These are phyloP conservation scores for Pulveroboletus sp. DNA, from an alignment of 768 basidiomycete species.

Conservation along the genomic window DNA sequence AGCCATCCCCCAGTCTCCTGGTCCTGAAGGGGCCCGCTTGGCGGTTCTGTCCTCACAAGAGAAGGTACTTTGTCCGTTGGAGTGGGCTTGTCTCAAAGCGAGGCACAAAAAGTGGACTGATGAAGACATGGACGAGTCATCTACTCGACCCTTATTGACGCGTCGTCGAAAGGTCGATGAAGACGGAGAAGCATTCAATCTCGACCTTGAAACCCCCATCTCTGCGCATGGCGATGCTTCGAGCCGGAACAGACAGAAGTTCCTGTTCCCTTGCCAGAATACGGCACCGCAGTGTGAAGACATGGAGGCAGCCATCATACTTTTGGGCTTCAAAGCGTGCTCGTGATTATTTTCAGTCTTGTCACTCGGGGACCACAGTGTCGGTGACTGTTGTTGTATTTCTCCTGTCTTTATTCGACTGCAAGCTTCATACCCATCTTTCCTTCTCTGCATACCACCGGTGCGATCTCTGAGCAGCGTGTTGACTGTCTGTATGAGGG, in stretches of 20 bases:
- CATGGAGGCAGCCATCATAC: conserved; percentile 35
- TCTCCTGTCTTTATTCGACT: conserved; percentile 22
- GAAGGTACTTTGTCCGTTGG: conserved; percentile 52
- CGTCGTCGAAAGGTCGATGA: conserved; percentile 5
- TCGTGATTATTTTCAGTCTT: conserved; percentile 3
- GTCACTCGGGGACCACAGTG: not conserved
- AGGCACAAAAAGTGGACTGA: conserved; percentile 28
- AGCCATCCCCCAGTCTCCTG: conserved; percentile 13
- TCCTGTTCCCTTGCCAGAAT: not conserved
- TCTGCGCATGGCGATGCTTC: conserved; percentile 6
- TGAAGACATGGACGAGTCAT: conserved; percentile 14
- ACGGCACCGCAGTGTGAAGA: conserved; percentile 25
- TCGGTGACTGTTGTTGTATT: conserved; percentile 12
- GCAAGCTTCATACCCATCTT: not conserved
- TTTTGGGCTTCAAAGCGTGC: conserved; percentile 30
- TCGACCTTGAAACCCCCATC: conserved; percentile 7
- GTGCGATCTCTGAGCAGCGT: not conserved
- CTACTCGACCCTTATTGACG: conserved; percentile 8
- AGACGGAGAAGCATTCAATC: conserved; percentile 13
- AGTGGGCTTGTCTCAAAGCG: conserved; percentile 66
- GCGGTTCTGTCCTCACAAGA: conserved; percentile 26
- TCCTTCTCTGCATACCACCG: conserved; percentile 6
- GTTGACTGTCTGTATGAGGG: not conserved
- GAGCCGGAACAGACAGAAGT: not conserved
- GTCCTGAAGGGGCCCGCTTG: conserved; percentile 24